A percentile compares a stretch with the other conserved stretches of the same genome.
Conservation (phyloP, 768 basidiomycete genomes). For the Phylloporus sp. region DNA sequence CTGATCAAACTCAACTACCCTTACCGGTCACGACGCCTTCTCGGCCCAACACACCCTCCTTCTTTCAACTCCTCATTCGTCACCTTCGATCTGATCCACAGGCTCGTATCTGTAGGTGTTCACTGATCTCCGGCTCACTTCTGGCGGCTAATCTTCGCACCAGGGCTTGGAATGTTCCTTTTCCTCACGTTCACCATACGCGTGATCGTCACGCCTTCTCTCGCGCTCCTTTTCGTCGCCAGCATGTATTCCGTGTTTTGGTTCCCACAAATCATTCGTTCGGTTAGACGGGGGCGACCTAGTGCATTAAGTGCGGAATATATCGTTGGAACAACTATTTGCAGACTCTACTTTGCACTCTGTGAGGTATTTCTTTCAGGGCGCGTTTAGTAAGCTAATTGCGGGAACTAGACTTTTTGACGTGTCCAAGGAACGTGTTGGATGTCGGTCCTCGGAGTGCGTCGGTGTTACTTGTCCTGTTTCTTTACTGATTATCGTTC, state of each 20-base stretch:
- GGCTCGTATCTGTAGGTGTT: conserved; percentile 58
- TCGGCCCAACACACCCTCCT: conserved; percentile 15
- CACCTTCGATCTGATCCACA: conserved; percentile 67
- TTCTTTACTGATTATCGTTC: neutral
- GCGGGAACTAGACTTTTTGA: conserved; percentile 64
- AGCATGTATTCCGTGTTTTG: conserved; percentile 76
- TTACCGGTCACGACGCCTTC: conserved; percentile 19
- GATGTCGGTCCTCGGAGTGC: conserved; percentile 71
- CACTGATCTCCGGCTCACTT: neutral
- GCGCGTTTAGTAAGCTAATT: neutral
- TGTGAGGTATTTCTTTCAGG: conserved; percentile 48
- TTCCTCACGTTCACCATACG: conserved; percentile 71
- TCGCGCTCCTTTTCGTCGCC: conserved; percentile 62
- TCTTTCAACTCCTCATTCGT: conserved; percentile 50
- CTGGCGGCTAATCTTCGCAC: neutral
- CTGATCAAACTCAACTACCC: conserved; percentile 16
- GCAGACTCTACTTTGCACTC: conserved; percentile 62
- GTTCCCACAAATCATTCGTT: conserved; percentile 80
- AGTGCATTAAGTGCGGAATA: conserved; percentile 69
- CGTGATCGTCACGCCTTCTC: conserved; percentile 60
- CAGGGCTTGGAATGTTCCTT: conserved; percentile 65
- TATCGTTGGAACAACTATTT: conserved; percentile 68
- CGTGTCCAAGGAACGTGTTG: conserved; percentile 80
- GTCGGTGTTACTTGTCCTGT: conserved; percentile 20
- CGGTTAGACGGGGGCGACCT: conserved; percentile 61